Evolutionary conservation across 2,329 filamentous ascomycete genomes (phyloP).

Genomic region (Penicillium sp.): DNA sequence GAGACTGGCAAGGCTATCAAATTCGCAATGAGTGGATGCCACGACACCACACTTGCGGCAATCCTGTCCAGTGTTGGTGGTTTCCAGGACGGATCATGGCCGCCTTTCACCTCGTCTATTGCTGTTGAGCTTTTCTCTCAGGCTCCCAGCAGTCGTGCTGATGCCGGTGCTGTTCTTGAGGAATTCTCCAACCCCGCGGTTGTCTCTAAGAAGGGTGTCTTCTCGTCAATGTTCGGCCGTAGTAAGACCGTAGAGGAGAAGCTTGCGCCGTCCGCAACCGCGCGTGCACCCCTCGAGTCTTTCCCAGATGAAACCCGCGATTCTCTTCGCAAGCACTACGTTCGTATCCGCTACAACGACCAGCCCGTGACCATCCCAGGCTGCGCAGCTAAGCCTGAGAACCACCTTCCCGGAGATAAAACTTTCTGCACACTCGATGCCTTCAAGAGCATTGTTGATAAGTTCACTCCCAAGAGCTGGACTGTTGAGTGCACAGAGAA

Average conservation of each 20-base stretch:
- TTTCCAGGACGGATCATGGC: conserved; percentile 74
- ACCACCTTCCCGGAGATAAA: conserved; percentile 83
- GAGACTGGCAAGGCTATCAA: conserved; percentile 54
- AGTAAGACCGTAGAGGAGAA: conserved; percentile 15
- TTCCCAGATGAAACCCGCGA: conserved; percentile 31
- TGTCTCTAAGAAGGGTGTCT: conserved; percentile 29
- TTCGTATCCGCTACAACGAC: conserved; percentile 91
- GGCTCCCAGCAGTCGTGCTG: conserved; percentile 25
- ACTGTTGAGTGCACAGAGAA: conserved; percentile 61
- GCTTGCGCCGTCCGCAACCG: conserved; percentile 28
- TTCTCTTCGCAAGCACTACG: conserved; percentile 68
- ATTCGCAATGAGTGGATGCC: conserved; percentile 80
- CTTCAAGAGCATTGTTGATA: conserved; percentile 91
- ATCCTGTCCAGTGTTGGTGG: conserved; percentile 77
- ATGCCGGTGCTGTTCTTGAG: conserved; percentile 23
- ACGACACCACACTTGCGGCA: conserved; percentile 88
- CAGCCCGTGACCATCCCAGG: conserved; percentile 77
- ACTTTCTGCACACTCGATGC: conserved; percentile 88
- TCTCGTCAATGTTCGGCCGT: conserved; percentile 33
- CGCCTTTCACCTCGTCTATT: conserved; percentile 88
- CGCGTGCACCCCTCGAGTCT: conserved; percentile 34
- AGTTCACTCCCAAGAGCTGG: conserved; percentile 84
- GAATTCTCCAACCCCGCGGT: conserved; percentile 26
- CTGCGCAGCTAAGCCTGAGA: conserved; percentile 68
- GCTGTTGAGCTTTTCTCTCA: conserved; percentile 85